A percentile compares a stretch with the other conserved stretches of the same genome.
Conservation (phyloP, 176 grass and related monocot genomes). For the Poa pratensis region DNA sequence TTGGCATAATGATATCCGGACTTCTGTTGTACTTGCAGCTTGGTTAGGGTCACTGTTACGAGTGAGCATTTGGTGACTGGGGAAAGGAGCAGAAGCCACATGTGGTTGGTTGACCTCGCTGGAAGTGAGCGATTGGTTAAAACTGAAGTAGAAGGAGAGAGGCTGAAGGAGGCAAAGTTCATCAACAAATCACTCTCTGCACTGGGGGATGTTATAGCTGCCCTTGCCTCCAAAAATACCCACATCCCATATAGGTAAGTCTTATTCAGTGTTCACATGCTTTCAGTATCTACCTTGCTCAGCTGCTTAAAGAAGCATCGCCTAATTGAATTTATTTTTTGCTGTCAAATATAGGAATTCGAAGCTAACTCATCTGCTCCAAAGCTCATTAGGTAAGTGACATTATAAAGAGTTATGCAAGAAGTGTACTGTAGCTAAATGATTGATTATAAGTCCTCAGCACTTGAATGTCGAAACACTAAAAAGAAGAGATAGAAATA, state of each 20-base stretch:
- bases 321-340: slow-evolving; percentile 25
- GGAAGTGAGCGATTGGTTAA: slow-evolving; percentile 84
- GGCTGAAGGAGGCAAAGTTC: slow-evolving; percentile 82
- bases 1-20: not conserved
- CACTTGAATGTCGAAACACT: slow-evolving; percentile 16
- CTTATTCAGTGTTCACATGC: slow-evolving; percentile 32
- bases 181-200: slow-evolving; percentile 96
- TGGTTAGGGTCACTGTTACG: slow-evolving; percentile 80
- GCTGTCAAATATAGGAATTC: slow-evolving; percentile 80
- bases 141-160: slow-evolving; percentile 92
- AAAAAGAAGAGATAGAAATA: not conserved
- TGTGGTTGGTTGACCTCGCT: slow-evolving; percentile 96
- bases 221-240: slow-evolving; percentile 82
- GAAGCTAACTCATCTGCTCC: slow-evolving; percentile 94
- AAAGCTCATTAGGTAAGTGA: slow-evolving; percentile 82
- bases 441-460: slow-evolving; percentile 10
- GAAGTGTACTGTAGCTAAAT: slow-evolving; percentile 11
- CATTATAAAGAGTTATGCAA: not conserved
- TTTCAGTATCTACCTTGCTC: slow-evolving; percentile 16
- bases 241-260: slow-evolving; percentile 90
- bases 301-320: slow-evolving; percentile 26
- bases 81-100: slow-evolving; percentile 67
- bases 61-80: slow-evolving; percentile 70
- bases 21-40: slow-evolving; percentile 49
- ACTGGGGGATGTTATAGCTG: slow-evolving; percentile 91